Evolutionary conservation across 2,329 filamentous ascomycete species (phyloP), one percentile per base, ranked within the genome.

Genomic region (Fusarium dimerum): DNA sequence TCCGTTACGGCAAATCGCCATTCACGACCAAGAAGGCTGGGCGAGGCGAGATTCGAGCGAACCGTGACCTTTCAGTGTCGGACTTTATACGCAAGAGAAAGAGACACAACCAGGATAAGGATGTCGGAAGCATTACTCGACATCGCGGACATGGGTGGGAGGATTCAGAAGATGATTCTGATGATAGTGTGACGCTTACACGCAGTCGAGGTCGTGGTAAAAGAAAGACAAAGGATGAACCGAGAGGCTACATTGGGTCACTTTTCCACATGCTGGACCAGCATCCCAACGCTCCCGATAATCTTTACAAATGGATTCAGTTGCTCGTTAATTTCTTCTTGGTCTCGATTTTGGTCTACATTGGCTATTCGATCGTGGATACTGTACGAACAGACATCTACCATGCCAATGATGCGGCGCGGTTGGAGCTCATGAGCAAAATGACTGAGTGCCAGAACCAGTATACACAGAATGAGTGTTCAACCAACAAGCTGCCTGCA

Each of bases 381-480:
- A 87, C 89, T 9, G 84, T 94, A 47, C 85, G 86, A 13, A 79
- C 81, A 20, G 92, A 97, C 68, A 86, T 96, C 34, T 78, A 85
- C 55, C 83, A 87, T 47, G 89, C 88, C 36, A 85, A 87, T 10
- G 80, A 87, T 42, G 83, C 85, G 49, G 86, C 85, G 12, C 84
- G 85, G n/a, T 77, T 82, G 2, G 82, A 84, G 13, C 83, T 94
- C 18, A 73, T 92, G 55, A 81, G 84, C 11, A 85, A 91, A 57
- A 94, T 94, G 69, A 80, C 83, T 1, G 76, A 79, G 7, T 99
- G 94, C 69, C 81, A 83, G 3, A 81, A 83, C 39, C 80, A 93
- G 57, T 99, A 88, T 70, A 76, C 80, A 2, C 79, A 85, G 44
- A 99, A 99, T 66, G 78, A 80, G 38, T 99, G 94, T 70, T 82